Evolutionary conservation across 345 rosid species (phyloP).

Genomic region (Aegle marmelos): DNA sequence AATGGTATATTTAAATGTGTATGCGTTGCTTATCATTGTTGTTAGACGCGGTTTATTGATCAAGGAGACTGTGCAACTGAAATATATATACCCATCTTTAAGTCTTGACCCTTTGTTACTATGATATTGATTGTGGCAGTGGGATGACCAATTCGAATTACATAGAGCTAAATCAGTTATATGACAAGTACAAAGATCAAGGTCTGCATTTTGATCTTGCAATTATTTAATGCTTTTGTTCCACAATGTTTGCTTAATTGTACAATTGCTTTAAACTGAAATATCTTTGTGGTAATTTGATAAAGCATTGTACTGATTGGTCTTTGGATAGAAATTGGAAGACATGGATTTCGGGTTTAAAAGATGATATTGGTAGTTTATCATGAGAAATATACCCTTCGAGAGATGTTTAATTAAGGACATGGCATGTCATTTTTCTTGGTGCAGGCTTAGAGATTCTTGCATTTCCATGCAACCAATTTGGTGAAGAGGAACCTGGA

Average conservation of each 20-base stretch:
- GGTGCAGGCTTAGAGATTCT: constrained; percentile 70
- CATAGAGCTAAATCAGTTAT: constrained; percentile 63
- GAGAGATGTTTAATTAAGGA: neutral
- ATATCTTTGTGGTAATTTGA: neutral
- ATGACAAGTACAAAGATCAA: constrained; percentile 73
- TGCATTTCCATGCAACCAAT: constrained; percentile 94
- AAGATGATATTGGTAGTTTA: neutral
- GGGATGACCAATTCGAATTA: constrained; percentile 91
- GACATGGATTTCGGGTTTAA: neutral
- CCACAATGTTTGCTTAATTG: neutral
- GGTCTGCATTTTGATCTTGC: constrained; percentile 39
- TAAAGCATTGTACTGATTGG: neutral
- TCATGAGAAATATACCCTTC: neutral
- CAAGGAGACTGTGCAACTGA: neutral
- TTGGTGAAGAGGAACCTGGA: constrained; percentile 88
- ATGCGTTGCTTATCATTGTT: neutral
- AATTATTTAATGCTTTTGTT: neutral
- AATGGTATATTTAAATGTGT: constrained; percentile 44
- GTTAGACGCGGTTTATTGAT: neutral
- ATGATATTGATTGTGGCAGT: constrained; percentile 38
- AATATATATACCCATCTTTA: no score
- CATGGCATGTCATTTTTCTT: neutral
- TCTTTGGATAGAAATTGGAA: neutral
- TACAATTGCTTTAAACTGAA: neutral
- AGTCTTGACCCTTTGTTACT: neutral